Evolutionary conservation across 257 asterid genomes (phyloP), one percentile per base, ranked within the genome.

Genomic region (Jaltomata sinuosa): DNA sequence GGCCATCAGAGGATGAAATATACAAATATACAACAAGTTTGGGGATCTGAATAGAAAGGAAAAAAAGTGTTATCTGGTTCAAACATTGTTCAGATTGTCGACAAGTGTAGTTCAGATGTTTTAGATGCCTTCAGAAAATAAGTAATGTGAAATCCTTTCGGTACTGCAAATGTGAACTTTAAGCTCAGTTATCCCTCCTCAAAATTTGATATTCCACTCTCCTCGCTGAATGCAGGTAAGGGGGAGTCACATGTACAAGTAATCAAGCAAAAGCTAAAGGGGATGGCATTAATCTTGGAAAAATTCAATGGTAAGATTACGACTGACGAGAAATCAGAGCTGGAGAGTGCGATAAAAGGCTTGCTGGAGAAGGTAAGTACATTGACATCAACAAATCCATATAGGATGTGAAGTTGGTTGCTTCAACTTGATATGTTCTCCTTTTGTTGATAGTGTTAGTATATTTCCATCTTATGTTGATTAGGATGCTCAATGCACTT

Each of bases 111-210:
- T 34, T 77, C 91, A 74, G 92, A 90, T 85, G 94, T 93, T 25
- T 90, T 88, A 85, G 88, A 79, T 45, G 98, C 97, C 87, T 86
- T 91, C 59, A 84, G 57, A 50, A 89, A 88, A 47, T 90, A 91
- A 3, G 34, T 89, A 12, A 88, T 14, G 32, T 72, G 88, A 55
- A 89, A 89, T 59, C 91, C 94, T 11, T 92, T 89, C 79, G 93
- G 91, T 32, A 54, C 74, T 2, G 80, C 67, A 40, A 83, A 80
- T 67, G 93, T 89, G 10, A 87, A 84, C 32, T 91, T 88, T 32
- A 79, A 18, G 83, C 84, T 90, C 81, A 89, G 84, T 14, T 54
- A 85, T 85, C 85, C 38, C 38, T 85, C 89, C 22, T 5, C 8
- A 38, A 82, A 87, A 36, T 40, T 85, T 34, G 87, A 86, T 61